These are phyloP conservation scores for Meredithiella fracta DNA, from an alignment of 2,329 filamentous ascomycete species.

Conservation along the genomic window DNA sequence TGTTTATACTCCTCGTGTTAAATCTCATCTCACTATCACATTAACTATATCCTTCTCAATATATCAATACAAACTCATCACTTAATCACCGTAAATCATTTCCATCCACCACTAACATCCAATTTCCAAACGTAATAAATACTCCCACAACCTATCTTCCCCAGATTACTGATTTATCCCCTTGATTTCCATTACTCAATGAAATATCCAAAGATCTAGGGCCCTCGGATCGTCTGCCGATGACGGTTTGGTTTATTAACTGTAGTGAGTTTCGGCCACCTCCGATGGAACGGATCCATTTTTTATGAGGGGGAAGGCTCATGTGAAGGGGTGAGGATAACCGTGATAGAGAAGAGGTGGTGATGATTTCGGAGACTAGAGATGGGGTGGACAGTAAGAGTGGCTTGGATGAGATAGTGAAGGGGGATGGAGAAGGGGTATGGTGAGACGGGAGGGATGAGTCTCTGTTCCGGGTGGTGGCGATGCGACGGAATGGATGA, in stretches of 20 bases:
- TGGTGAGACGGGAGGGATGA: too few relatives aligned
- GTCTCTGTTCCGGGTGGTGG: too few relatives aligned
- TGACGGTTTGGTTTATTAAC: not conserved
- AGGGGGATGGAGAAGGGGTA: too few relatives aligned
- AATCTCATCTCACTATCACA: not conserved
- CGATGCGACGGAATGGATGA: too few relatives aligned
- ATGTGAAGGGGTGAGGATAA: not conserved
- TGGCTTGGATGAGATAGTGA: too few relatives aligned
- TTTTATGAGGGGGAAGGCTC: not conserved
- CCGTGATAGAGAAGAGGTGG: not conserved
- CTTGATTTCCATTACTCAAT: constrained; percentile 9
- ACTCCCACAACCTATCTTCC: not conserved
- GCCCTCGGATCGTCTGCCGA: not conserved
- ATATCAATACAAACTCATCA: not conserved
- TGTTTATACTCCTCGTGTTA: not conserved
- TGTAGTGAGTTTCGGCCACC: not conserved
- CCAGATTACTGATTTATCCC: not conserved
- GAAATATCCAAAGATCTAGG: not conserved
- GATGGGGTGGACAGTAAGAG: too few relatives aligned
- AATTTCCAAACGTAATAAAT: not conserved
- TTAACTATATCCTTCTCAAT: not conserved
- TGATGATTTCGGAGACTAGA: not conserved
- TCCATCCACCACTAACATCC: not conserved
- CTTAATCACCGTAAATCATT: not conserved
- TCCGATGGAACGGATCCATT: not conserved